A percentile compares a stretch with the other conserved stretches of the same genome.
phyloP scores from a whole-genome alignment of 495 filamentous ascomycete genomes.

The Lasiosphaeria miniovina region DNA sequence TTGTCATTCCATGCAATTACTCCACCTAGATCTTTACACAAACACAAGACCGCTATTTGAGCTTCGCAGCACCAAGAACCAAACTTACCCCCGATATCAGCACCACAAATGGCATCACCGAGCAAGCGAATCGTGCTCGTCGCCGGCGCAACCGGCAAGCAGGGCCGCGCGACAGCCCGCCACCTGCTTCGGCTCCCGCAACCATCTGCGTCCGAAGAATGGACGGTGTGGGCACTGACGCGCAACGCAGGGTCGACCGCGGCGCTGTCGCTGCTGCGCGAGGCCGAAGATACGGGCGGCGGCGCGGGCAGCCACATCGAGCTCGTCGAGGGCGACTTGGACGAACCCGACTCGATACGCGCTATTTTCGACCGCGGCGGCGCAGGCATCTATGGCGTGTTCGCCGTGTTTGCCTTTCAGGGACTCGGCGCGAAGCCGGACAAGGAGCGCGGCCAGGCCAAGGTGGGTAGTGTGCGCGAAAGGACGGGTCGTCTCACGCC shows the following conservation, averaged over 20 bases:
- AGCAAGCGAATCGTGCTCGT: slow-evolving; percentile 28
- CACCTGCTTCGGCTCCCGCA: slow-evolving; percentile 1
- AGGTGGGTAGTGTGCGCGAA: slow-evolving; percentile 12
- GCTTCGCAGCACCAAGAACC: too few relatives aligned
- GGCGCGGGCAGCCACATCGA: slow-evolving; percentile 16
- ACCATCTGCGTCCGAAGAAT: slow-evolving; percentile 8
- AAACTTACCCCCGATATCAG: too few relatives aligned
- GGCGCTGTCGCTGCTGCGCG: slow-evolving; percentile 22
- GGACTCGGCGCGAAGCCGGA: slow-evolving; percentile 26
- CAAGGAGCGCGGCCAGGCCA: slow-evolving; percentile 28
- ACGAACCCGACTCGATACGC: slow-evolving; percentile 22
- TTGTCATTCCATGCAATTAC: too few relatives aligned
- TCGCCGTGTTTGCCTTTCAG: slow-evolving; percentile 31
- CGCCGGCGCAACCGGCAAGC: slow-evolving; percentile 41
- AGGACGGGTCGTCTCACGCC: too few relatives aligned
- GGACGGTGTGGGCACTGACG: slow-evolving; percentile 36
- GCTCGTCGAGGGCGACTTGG: slow-evolving; percentile 37
- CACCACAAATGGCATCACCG: not conserved
- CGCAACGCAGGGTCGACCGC: slow-evolving; percentile 22
- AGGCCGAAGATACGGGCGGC: slow-evolving; percentile 4
- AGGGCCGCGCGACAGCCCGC: slow-evolving; percentile 28
- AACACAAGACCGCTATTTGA: too few relatives aligned
- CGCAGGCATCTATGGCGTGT: slow-evolving; percentile 35
- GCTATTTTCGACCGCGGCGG: slow-evolving; percentile 21
- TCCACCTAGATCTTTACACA: too few relatives aligned